Conservation (phyloP, 345 rosid species). For the Aquilaria sinensis region DNA sequence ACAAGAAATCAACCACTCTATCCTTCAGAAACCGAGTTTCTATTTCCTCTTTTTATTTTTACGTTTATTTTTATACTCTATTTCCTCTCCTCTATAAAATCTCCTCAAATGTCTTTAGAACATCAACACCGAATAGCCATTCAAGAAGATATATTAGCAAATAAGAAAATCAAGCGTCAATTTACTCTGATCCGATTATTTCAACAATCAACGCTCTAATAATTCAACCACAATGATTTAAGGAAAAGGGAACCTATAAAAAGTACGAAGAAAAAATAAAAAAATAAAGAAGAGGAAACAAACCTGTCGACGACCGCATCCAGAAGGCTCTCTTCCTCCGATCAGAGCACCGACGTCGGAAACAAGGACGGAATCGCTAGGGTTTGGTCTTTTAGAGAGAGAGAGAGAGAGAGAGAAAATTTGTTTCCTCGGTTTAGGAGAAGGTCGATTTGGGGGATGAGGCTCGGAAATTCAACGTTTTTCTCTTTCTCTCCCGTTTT, state of each 20-base stretch:
- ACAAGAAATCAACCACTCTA: too few species aligned
- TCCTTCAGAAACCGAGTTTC: too few species aligned
- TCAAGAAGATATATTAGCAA: not conserved
- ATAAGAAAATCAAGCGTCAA: too few species aligned
- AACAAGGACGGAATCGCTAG: conserved; percentile 5
- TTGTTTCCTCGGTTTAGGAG: not conserved
- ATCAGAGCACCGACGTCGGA: conserved; percentile 9
- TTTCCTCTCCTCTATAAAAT: too few species aligned
- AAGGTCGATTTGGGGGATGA: conserved; percentile 14
- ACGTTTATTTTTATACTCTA: too few species aligned
- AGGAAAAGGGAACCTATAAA: not conserved
- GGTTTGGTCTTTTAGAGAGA: conserved; percentile 16
- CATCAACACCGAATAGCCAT: too few species aligned
- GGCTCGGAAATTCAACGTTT: conserved; percentile 18
- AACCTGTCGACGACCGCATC: conserved; percentile 20
- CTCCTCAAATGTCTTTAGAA: too few species aligned
- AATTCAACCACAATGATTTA: not conserved
- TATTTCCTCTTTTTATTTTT: too few species aligned
- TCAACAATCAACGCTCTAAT: not conserved
- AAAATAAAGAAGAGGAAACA: not conserved
- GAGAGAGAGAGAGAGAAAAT: not conserved
- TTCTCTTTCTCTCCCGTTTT: conserved; percentile 11
- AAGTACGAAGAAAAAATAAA: not conserved
- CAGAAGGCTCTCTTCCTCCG: not conserved
- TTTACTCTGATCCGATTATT: not conserved